Conservation (phyloP, 345 rosid genomes). For the Melaleuca quinquenervia region DNA sequence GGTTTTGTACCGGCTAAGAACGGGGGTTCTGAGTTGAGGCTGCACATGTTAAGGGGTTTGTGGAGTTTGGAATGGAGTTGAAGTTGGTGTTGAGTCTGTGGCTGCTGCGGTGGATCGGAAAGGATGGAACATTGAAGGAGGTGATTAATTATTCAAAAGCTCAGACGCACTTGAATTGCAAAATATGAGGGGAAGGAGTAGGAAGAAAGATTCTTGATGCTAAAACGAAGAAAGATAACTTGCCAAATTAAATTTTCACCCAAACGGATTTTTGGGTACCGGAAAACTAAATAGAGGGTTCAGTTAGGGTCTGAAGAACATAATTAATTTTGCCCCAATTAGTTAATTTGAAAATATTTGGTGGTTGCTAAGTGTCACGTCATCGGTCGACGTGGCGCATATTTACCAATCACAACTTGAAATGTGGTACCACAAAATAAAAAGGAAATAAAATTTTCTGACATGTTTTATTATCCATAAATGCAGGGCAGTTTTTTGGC, state of each 20-base stretch:
- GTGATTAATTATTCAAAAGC: not conserved
- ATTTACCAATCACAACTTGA: no score
- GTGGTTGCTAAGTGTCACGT: no score
- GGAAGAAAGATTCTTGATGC: not conserved
- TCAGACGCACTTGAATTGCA: not conserved
- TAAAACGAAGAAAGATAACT: not conserved
- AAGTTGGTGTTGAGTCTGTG: no score
- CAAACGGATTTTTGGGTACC: not conserved
- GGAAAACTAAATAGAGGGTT: no score
- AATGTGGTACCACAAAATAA: no score
- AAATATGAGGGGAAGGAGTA: not conserved
- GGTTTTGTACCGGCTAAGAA: not conserved
- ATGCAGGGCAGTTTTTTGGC: no score
- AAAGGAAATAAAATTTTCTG: no score
- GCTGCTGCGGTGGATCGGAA: not conserved
- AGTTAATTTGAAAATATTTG: no score
- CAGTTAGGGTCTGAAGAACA: rapidly evolving
- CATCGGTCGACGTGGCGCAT: no score
- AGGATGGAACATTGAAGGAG: not conserved
- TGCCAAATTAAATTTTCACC: not conserved
- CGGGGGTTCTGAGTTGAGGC: not conserved
- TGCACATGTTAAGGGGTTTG: not conserved
- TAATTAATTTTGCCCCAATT: not conserved
- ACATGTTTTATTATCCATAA: no score
- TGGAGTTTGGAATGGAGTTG: not conserved